Evolutionary conservation across 345 rosid genomes (phyloP), one percentile per base, ranked within the genome.

Genomic region (Brassica juncea): DNA sequence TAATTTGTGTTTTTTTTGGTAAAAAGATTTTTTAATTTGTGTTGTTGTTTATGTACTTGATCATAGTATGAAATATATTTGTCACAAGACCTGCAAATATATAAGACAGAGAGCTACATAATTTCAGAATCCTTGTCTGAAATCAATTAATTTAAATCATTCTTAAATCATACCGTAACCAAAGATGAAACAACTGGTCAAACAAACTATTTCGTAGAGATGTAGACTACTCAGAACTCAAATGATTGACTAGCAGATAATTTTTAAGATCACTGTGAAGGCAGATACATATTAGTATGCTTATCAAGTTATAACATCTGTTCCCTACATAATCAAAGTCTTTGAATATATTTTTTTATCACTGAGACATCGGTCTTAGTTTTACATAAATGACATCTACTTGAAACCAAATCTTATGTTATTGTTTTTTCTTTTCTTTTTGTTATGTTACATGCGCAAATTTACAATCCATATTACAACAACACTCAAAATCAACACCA

Each of bases 401-500:
- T 68, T 60, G 68, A 73, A 74, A 66, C 67, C 66, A 68, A 73
- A 12, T 52, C 70, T 5, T 35, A 19, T 54, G 55, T 11, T 30
- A 65, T 12, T 64, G 31, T 67, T 16, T 1, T 47, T 47, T 47
- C 3, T 77, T 2, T 35, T 27, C 6, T 0, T 65, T 80, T 83
- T 81, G 79, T 85, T 84, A 75, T 83, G 84, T 81, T 84, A 85
- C 89, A 85, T 65, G 71, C 79, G 61, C 34, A 79, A 65, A 62
- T 73, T 67, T 68, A 82, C 70, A 81, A 80, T 71, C 77, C 75
- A 68, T 59, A 78, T 69, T 80, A 85, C 80, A 67, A 62, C 66
- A 83, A 72, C 83, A 83, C 79, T 67, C 82, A 84, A 86, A 75
- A 88, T 78, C 88, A 85, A 79, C 77, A 83, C 70, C 66, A 83